A percentile compares a stretch with the other conserved stretches of the same genome.
These are phyloP conservation scores for Hibiscus tridactylites DNA, from an alignment of 345 rosid genomes.

Conservation along the genomic window DNA sequence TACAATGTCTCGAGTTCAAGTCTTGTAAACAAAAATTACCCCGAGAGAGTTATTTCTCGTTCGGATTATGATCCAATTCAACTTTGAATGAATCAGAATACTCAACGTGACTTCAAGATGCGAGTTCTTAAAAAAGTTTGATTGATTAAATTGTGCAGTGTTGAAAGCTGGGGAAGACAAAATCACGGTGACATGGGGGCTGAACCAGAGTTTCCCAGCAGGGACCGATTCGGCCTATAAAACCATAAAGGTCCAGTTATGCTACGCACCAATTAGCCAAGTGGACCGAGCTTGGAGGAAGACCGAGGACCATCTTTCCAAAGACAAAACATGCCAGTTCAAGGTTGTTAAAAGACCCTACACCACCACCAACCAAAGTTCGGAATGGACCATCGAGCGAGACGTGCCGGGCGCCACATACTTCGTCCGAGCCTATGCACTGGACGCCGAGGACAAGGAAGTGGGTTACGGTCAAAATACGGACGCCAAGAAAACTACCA, in stretches of 20 bases:
- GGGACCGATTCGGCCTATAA: constrained; percentile 31
- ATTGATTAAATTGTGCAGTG: not conserved
- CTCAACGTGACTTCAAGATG: no score
- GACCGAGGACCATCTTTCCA: constrained; percentile 36
- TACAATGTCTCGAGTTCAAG: no score
- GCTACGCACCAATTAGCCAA: constrained; percentile 73
- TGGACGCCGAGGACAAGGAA: constrained; percentile 16
- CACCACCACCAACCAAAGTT: constrained; percentile 22
- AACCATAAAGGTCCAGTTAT: constrained; percentile 42
- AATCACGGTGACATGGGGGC: constrained; percentile 48
- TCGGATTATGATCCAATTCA: no score
- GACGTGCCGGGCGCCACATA: constrained; percentile 57
- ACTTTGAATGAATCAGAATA: no score
- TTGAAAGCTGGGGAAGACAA: constrained; percentile 14
- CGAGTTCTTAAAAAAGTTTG: no score
- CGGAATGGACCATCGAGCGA: constrained; percentile 37
- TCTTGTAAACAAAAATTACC: no score
- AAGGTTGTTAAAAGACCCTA: constrained; percentile 34
- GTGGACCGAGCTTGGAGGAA: constrained; percentile 72
- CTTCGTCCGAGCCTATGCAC: constrained; percentile 65
- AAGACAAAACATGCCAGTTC: constrained; percentile 60
- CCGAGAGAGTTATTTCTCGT: no score
- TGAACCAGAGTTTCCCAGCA: constrained; percentile 30
- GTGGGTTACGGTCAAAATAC: constrained; percentile 61
- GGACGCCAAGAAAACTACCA: constrained; percentile 25